Conservation (phyloP, 163 green algal genomes). For the Chlamydomonas reinhardtii region DNA sequence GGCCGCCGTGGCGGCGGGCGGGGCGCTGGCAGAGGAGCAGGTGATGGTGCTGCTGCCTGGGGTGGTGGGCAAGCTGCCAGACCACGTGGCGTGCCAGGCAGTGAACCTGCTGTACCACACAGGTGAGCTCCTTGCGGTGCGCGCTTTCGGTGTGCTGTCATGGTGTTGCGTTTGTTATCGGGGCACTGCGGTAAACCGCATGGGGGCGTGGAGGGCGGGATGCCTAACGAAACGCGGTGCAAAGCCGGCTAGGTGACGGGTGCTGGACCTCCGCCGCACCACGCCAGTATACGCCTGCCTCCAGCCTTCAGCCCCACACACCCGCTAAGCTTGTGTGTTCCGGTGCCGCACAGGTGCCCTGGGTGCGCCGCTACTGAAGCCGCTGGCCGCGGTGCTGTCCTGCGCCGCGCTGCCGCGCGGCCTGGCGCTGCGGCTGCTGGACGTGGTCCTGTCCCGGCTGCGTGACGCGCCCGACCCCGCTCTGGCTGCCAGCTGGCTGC, state of each 20-base stretch:
- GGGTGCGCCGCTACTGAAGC: conserved; percentile 25
- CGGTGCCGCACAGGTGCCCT: conserved; percentile 8
- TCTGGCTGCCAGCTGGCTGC: conserved; percentile 41
- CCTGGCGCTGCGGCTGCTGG: conserved; percentile 16
- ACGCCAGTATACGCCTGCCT: too few species aligned
- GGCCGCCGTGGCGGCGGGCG: background rate
- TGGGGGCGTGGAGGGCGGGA: too few species aligned
- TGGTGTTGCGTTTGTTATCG: too few species aligned
- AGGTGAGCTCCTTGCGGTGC: conserved; percentile 6
- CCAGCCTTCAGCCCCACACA: too few species aligned
- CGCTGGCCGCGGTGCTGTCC: conserved; percentile 20
- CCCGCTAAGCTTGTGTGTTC: too few species aligned
- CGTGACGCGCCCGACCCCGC: conserved; percentile 20
- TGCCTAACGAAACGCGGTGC: too few species aligned
- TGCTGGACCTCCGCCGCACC: too few species aligned
- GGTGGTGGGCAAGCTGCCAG: conserved; percentile 25
- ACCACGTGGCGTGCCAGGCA: conserved; percentile 36
- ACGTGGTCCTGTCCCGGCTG: conserved; percentile 18
- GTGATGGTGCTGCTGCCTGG: conserved; percentile 45
- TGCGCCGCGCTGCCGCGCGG: background rate
- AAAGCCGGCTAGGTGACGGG: too few species aligned
- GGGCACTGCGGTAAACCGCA: too few species aligned
- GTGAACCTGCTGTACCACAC: conserved; percentile 61
- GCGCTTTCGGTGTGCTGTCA: too few species aligned
- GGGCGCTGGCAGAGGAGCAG: background rate